These are phyloP conservation scores for Suillus subaureus DNA, from an alignment of 768 basidiomycete genomes.

Conservation along the genomic window DNA sequence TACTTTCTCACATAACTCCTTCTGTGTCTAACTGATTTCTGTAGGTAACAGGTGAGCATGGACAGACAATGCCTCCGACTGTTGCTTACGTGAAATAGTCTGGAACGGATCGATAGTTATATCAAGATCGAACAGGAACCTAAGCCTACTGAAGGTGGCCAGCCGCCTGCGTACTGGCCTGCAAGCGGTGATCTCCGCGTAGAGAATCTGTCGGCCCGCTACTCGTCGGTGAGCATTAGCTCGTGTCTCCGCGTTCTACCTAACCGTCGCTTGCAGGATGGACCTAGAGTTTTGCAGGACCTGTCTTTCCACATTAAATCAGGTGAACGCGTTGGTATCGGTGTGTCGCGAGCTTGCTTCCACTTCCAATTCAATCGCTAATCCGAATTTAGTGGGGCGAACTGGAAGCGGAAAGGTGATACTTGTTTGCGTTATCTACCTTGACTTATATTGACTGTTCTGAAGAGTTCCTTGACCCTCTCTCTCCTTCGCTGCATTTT, in stretches of 20 bases:
- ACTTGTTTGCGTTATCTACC: constrained; percentile 12
- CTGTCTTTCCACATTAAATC: constrained; percentile 52
- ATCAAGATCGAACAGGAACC: constrained; percentile 60
- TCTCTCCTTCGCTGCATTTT: constrained; percentile 56
- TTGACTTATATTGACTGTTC: not conserved
- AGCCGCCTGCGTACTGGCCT: constrained; percentile 70
- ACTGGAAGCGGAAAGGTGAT: constrained; percentile 57
- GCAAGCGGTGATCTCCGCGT: constrained; percentile 55
- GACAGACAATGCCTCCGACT: not conserved
- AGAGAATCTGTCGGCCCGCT: constrained; percentile 53
- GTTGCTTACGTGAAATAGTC: constrained; percentile 23
- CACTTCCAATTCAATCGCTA: not conserved
- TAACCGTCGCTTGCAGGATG: constrained; percentile 37
- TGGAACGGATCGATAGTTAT: constrained; percentile 57
- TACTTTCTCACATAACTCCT: not conserved
- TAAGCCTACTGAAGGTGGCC: constrained; percentile 37
- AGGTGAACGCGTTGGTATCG: constrained; percentile 61
- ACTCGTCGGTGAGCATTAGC: constrained; percentile 34
- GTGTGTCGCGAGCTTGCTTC: constrained; percentile 27
- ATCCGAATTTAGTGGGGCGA: constrained; percentile 47
- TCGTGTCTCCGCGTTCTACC: not conserved
- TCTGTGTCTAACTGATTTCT: not conserved
- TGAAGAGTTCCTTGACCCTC: constrained; percentile 51
- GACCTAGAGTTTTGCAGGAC: constrained; percentile 57
- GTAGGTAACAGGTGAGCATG: constrained; percentile 17